A percentile compares a stretch with the other conserved stretches of the same genome.
Evolutionary conservation across 495 filamentous ascomycete genomes (phyloP).

Genomic region (Tuber indicum): DNA sequence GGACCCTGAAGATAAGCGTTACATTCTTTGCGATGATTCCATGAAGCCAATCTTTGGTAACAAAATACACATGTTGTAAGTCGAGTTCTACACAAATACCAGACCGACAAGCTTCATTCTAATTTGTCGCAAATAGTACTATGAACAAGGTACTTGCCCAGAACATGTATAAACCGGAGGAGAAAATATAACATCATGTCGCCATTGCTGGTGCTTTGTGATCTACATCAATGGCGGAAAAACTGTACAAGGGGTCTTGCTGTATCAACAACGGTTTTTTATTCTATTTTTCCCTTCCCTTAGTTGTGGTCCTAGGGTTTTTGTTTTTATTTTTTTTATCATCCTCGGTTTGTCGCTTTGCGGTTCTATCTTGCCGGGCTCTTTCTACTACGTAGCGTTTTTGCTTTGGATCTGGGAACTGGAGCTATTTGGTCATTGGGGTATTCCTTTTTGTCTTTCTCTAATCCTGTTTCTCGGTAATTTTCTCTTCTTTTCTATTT

Average conservation of each 20-base stretch:
- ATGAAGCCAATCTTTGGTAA: slow-evolving; percentile 80
- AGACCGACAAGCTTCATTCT: background rate
- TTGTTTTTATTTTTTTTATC: background rate
- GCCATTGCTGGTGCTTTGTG: background rate
- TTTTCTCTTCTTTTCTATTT: slow-evolving; percentile 2
- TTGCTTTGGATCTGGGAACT: slow-evolving; percentile 8
- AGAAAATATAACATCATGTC: slow-evolving; percentile 45
- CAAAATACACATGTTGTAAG: slow-evolving; percentile 82
- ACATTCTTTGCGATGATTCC: slow-evolving; percentile 84
- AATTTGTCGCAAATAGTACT: slow-evolving; percentile 20
- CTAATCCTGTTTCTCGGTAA: background rate
- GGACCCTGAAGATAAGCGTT: slow-evolving; percentile 81
- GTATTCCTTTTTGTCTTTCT: slow-evolving; percentile 2
- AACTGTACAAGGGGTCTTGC: slow-evolving; percentile 4
- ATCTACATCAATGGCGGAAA: background rate
- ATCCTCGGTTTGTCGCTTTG: background rate
- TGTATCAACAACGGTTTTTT: slow-evolving; percentile 21
- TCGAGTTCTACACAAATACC: background rate
- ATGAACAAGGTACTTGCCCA: slow-evolving; percentile 58
- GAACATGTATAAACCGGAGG: slow-evolving; percentile 60
- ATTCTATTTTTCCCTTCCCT: slow-evolving; percentile 12
- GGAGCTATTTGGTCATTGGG: slow-evolving; percentile 3
- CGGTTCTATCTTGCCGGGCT: background rate
- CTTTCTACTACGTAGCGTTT: slow-evolving; percentile 5
- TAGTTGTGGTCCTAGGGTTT: slow-evolving; percentile 22